A percentile compares a stretch with the other conserved stretches of the same genome.
Conservation (phyloP, 2,329 filamentous ascomycete genomes). For the Pochonia chlamydosporia region DNA sequence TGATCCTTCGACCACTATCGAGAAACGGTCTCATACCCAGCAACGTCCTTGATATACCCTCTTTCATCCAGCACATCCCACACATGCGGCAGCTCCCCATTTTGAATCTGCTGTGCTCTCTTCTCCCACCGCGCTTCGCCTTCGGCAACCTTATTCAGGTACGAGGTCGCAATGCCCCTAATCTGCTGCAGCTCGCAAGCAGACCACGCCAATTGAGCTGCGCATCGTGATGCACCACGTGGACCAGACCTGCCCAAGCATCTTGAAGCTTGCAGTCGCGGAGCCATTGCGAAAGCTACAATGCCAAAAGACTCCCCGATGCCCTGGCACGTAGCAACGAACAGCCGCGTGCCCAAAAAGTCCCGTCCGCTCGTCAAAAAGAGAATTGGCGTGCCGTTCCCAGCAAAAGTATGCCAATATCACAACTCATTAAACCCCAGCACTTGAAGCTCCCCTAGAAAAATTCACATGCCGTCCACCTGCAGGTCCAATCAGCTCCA, state of each 20-base stretch:
- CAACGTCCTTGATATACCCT: conserved; percentile 67
- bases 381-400: neutral
- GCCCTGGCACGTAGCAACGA: neutral
- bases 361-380: neutral
- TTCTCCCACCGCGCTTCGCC: conserved; percentile 42
- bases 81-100: conserved; percentile 46
- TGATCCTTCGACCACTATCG: conserved; percentile 3
- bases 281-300: conserved; percentile 1
- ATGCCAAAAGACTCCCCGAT: neutral
- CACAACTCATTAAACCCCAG: neutral
- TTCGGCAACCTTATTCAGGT: conserved; percentile 35
- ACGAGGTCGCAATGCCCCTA: conserved; percentile 35
- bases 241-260: conserved; percentile 19
- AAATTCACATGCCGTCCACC: conserved; percentile 20
- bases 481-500: conserved; percentile 22
- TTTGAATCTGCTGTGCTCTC: conserved; percentile 39
- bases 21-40: conserved; percentile 49
- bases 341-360: neutral
- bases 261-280: conserved; percentile 2
- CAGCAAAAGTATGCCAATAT: neutral
- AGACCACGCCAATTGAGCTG: conserved; percentile 13
- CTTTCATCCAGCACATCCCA: conserved; percentile 64
- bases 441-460: conserved; percentile 9
- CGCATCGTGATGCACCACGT: conserved; percentile 18
- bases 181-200: conserved; percentile 15